Evolutionary conservation across 1,139 yeast species (phyloP), one percentile per base, ranked within the genome.

Genomic region (Candida frijolesensis): DNA sequence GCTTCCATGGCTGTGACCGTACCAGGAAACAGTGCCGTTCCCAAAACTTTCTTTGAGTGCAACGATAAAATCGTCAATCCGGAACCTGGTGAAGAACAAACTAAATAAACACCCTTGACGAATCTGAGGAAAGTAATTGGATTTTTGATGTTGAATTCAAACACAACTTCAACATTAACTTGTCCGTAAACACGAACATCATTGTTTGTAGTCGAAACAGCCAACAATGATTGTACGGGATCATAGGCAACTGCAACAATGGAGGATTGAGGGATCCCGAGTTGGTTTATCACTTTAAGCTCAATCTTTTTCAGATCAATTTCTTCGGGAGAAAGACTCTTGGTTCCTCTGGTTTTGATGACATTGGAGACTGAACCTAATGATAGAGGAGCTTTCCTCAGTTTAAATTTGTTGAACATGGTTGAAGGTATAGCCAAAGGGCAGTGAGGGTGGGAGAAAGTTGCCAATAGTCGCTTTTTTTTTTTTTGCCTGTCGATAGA

Each of bases 181-280:
- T 88, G 94, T 1, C 99, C 99, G 61, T 84, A 86, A 4, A 94
- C 87, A 58, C 89, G 84, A 18, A 94, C 78, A 46, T 83, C 83
- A 44, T 91, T 89, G 11, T 69, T 65, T 41, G 77, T 82, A 0
- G 97, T 90, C 3, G 95, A 86, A 0, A 90, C 72, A 0, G 97
- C 98, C 57, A 91, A 67, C 42, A 94, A 75, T 46, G 96, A 84
- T 64, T 94, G 99, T 0, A 89, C 85, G 1, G 96, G 96, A 65
- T 94, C 98, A 66, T 78, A 89, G 0, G 96, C 96, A 42, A 85
- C 68, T 0, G 89, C 83, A 25, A 82, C 70, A 3, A 89, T 80
- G 33, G 75, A 66, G 57, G 72, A 64, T 41, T 62, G 58, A 39
- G 77, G 73, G 7, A 74, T 56, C 2, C 81, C 80, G 49, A 72